phyloP scores from a whole-genome alignment of 176 grass and related monocot genomes.

The Oryza meyeriana region DNA sequence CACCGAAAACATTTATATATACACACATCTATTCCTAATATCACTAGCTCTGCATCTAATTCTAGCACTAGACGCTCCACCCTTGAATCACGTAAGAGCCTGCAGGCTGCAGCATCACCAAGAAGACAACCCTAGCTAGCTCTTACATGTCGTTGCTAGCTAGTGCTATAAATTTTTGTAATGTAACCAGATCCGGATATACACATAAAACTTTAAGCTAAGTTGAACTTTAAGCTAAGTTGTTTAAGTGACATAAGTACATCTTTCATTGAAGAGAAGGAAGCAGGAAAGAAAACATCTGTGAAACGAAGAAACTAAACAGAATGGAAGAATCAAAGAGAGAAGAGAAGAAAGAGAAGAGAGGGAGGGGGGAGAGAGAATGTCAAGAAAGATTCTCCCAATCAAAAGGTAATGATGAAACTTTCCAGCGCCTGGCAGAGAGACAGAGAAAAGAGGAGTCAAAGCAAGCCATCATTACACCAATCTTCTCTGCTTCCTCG shows the following conservation, averaged over 20 bases:
- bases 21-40: background rate
- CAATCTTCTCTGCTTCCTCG: constrained; percentile 51
- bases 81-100: background rate
- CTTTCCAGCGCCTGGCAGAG: constrained; percentile 52
- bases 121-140: background rate
- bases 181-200: background rate
- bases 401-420: constrained; percentile 70
- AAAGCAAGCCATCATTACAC: constrained; percentile 66
- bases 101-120: background rate
- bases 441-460: constrained; percentile 39
- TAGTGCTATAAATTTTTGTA: background rate
- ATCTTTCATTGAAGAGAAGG: background rate
- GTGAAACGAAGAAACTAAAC: background rate
- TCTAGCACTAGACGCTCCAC: background rate
- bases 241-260: background rate
- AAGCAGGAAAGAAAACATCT: background rate
- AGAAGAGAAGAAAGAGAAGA: background rate
- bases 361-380: constrained; percentile 27
- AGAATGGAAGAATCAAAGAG: background rate
- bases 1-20: background rate
- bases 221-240: background rate
- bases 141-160: background rate
- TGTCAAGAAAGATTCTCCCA: constrained; percentile 27
- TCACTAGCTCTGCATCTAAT: constrained; percentile 2
- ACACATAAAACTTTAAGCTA: background rate